Evolutionary conservation across 2,329 filamentous ascomycete species (phyloP), one percentile per base, ranked within the genome.

Genomic region (Ceratocystis papillata): DNA sequence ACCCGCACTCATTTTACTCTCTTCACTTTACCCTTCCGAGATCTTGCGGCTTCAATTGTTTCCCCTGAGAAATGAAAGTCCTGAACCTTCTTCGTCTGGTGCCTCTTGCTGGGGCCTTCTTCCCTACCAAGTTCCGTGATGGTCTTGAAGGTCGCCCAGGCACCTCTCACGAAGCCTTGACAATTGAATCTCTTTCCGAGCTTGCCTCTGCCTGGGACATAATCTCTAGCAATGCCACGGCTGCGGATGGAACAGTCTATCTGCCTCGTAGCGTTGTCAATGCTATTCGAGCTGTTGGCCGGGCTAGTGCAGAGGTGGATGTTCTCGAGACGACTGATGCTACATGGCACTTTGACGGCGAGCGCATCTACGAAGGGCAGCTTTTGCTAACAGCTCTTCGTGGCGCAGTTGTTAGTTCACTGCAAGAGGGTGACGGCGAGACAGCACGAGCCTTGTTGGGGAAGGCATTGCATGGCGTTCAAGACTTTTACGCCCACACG

Each of bases 401-500:
- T 22, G 50, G 45, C 3, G 62, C 53, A 6, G 45, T 69, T n/a
- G 28, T 68, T 10, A 63, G 62, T 37, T 53, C 62, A 25, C 48
- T 69, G 63, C 46, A 60, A 3, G 41, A 48, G 37, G 66, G 48
- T 22, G 59, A 67, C 30, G 57, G 61, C 5, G n/a, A n/a, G 3
- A 55, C 50, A 50, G 69, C 66, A 20, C 62, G 68, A 12, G 50
- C 28, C 25, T 25, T 64, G 48, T n/a, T 69, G 50, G 69, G 69
- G 15, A 63, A 69, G 53, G 68, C 65, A 10, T 33, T 69, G 33
- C 69, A 69, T 60, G 33, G 60, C 30, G 68, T 69, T 22, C 69
- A 69, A 46, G 69, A 69, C 44, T 67, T 69, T 30, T 67, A 67
- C 33, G 66, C 66, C 8, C 66, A 69, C 46, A 67, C 63, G 69